Evolutionary conservation across 495 filamentous ascomycete genomes (phyloP).

Genomic region (Parachaetomium inaequale): DNA sequence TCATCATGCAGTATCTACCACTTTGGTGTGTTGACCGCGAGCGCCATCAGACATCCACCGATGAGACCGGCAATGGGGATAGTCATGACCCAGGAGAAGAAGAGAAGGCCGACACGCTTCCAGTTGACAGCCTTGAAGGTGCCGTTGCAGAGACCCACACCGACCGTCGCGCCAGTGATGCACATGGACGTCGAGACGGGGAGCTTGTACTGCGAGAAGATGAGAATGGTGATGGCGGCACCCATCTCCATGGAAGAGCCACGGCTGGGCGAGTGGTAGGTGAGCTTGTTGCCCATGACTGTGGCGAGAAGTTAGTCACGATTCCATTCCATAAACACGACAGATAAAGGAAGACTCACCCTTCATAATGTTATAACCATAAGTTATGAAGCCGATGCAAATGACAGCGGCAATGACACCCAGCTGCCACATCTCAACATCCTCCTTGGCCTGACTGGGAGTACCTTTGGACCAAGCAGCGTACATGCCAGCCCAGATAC

Average conservation of each 20-base stretch:
- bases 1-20: slow-evolving; percentile 16
- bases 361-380: slow-evolving; percentile 66
- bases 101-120: slow-evolving; percentile 54
- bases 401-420: slow-evolving; percentile 34
- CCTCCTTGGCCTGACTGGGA: slow-evolving; percentile 48
- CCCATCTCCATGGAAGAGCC: slow-evolving; percentile 65
- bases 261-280: slow-evolving; percentile 62
- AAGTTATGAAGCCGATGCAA: slow-evolving; percentile 61
- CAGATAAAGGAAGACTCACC: slow-evolving; percentile 4
- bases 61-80: slow-evolving; percentile 56
- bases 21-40: slow-evolving; percentile 56
- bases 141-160: slow-evolving; percentile 61
- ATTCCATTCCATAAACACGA: background rate
- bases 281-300: slow-evolving; percentile 64
- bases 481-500: slow-evolving; percentile 70
- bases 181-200: slow-evolving; percentile 62
- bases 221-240: slow-evolving; percentile 62
- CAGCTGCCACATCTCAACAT: slow-evolving; percentile 64
- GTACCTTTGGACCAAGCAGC: slow-evolving; percentile 55
- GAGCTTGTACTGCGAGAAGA: slow-evolving; percentile 37
- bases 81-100: slow-evolving; percentile 56
- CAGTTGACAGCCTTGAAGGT: slow-evolving; percentile 58
- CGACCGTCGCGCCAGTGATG: slow-evolving; percentile 60
- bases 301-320: background rate
- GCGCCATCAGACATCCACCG: slow-evolving; percentile 54